These are phyloP conservation scores for Akanthomyces lecanii DNA, from an alignment of 2,329 filamentous ascomycete species.

Conservation along the genomic window DNA sequence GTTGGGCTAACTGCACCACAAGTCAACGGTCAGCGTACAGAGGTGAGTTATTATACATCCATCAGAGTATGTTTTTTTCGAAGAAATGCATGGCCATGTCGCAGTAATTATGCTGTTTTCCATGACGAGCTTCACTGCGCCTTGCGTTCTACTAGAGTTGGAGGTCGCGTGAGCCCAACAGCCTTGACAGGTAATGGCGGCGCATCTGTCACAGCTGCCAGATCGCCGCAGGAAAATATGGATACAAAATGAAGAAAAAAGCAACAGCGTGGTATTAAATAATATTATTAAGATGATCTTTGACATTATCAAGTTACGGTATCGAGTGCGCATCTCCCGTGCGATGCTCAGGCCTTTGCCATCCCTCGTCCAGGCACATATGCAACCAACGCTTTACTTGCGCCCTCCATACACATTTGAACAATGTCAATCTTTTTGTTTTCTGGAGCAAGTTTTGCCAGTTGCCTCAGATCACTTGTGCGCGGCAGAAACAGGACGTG, in stretches of 20 bases:
- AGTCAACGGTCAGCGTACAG: neutral
- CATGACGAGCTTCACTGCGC: neutral
- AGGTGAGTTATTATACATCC: neutral
- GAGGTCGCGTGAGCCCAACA: neutral
- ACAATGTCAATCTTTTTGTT: conserved; percentile 64
- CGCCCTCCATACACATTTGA: conserved; percentile 88
- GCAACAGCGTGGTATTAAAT: too few relatives aligned
- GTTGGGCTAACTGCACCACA: neutral
- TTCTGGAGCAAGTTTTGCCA: conserved; percentile 55
- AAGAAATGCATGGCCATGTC: too few relatives aligned
- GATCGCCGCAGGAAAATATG: neutral
- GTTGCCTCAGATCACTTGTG: conserved; percentile 75
- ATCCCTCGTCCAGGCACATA: conserved; percentile 45
- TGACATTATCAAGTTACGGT: neutral
- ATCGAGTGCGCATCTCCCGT: neutral
- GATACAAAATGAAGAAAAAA: neutral
- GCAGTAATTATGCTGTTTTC: neutral
- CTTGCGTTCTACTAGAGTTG: too few relatives aligned
- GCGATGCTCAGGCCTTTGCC: neutral
- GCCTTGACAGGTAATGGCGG: too few relatives aligned
- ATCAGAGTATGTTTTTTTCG: neutral
- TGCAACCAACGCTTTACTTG: conserved; percentile 76
- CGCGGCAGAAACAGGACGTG: conserved; percentile 79
- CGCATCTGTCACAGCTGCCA: neutral
- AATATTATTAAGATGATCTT: neutral